A percentile compares a stretch with the other conserved stretches of the same genome.
These are phyloP conservation scores for Tulasnella sp. DNA, from an alignment of 768 basidiomycete species.

Conservation along the genomic window DNA sequence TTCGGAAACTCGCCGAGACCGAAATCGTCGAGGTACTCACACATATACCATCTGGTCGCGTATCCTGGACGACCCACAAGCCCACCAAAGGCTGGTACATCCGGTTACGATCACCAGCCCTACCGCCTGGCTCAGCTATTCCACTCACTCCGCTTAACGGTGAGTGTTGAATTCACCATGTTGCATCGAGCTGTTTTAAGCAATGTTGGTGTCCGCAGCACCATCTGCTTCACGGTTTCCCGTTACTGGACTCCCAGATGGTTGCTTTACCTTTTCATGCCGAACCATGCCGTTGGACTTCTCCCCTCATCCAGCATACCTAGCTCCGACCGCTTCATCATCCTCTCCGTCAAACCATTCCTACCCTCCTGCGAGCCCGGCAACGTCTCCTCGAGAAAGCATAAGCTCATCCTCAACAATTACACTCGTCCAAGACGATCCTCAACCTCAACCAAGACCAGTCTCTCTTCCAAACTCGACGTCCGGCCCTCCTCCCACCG, in stretches of 20 bases:
- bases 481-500: slow-evolving; percentile 29
- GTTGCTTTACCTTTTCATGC: slow-evolving; percentile 27
- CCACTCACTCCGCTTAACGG: slow-evolving; percentile 26
- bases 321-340: not conserved
- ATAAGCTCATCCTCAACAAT: slow-evolving; percentile 2
- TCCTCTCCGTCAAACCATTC: not conserved
- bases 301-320: slow-evolving; percentile 4
- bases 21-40: slow-evolving; percentile 53
- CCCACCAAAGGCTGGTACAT: slow-evolving; percentile 81
- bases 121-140: slow-evolving; percentile 41
- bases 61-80: slow-evolving; percentile 67
- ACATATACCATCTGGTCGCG: slow-evolving; percentile 19
- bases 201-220: not conserved
- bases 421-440: not conserved
- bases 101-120: slow-evolving; percentile 56
- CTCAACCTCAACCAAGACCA: not conserved
- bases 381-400: not conserved
- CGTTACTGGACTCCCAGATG: slow-evolving; percentile 22
- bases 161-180: slow-evolving; percentile 19
- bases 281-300: slow-evolving; percentile 22
- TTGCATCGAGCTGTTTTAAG: not conserved
- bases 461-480: slow-evolving; percentile 22
- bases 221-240: not conserved
- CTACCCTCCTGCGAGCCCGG: not conserved
- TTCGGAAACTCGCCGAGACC: slow-evolving; percentile 57